A percentile compares a stretch with the other conserved stretches of the same genome.
Conservation (phyloP, 139 green algal genomes). For the Limnomonas spitsbergensis region DNA sequence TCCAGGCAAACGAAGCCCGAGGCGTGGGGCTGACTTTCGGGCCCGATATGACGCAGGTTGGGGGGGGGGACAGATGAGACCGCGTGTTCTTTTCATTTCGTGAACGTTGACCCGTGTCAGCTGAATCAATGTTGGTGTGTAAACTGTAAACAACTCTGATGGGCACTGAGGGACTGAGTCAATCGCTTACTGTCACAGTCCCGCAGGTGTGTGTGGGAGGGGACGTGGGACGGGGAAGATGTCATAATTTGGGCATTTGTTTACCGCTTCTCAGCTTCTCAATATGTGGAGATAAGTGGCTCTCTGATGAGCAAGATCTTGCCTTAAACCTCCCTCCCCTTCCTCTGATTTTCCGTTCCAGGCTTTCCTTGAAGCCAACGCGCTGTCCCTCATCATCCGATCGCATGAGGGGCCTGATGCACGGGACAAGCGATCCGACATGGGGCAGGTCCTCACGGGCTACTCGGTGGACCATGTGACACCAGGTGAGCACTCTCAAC, state of each 20-base stretch:
- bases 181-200: neutral
- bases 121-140: neutral
- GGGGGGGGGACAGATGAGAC: neutral
- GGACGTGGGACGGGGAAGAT: too few species aligned
- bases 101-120: neutral
- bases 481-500: conserved; percentile 40
- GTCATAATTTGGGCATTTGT: too few species aligned
- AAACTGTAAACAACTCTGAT: neutral
- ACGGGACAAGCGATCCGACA: conserved; percentile 50
- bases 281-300: too few species aligned
- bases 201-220: too few species aligned
- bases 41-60: conserved; percentile 78
- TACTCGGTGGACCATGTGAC: conserved; percentile 84
- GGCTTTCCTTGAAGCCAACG: conserved; percentile 87
- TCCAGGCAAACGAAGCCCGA: conserved; percentile 71
- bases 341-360: conserved; percentile 22
- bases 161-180: neutral
- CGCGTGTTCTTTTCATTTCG: neutral
- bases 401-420: conserved; percentile 96
- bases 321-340: too few species aligned
- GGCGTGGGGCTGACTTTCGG: conserved; percentile 90
- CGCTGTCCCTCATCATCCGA: conserved; percentile 85
- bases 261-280: too few species aligned
- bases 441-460: conserved; percentile 50
- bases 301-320: too few species aligned